Conservation (phyloP, 2,329 filamentous ascomycete genomes). For the Tolypocladium nubicola region DNA sequence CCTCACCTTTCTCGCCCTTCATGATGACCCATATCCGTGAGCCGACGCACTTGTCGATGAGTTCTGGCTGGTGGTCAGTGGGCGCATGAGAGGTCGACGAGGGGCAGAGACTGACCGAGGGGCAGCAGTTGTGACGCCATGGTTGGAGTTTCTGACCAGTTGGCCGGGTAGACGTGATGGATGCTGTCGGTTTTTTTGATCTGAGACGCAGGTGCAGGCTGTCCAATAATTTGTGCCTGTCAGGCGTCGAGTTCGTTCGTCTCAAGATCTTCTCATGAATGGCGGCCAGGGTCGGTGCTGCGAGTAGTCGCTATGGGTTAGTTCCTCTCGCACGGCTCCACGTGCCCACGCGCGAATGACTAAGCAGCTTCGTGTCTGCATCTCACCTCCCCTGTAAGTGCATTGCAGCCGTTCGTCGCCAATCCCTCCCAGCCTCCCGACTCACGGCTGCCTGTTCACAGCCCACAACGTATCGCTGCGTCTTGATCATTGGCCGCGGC, state of each 20-base stretch:
- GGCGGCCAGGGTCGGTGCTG: not conserved
- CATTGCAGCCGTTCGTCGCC: not conserved
- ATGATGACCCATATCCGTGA: constrained; percentile 98
- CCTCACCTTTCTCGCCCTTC: constrained; percentile 91
- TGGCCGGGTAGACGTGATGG: not conserved
- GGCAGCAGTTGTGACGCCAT: constrained; percentile 70
- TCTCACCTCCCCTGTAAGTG: not conserved
- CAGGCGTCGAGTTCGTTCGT: not conserved
- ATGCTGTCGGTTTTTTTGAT: not conserved
- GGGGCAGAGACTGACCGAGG: constrained; percentile 41
- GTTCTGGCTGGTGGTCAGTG: constrained; percentile 45
- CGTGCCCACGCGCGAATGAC: constrained; percentile 25
- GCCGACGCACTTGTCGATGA: constrained; percentile 98
- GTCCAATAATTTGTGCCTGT: not conserved
- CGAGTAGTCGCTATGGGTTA: not conserved
- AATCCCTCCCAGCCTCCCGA: not conserved
- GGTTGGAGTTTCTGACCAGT: constrained; percentile 8
- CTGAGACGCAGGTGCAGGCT: not conserved
- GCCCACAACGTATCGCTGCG: constrained; percentile 1
- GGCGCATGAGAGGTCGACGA: not conserved
- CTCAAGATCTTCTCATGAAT: not conserved
- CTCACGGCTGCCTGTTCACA: constrained; percentile 4
- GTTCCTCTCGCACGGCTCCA: constrained; percentile 14
- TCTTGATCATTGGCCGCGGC: constrained; percentile 9
- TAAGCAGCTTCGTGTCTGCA: constrained; percentile 13